Conservation (phyloP, 805 yeast species). For the Lipomyces starkeyi region DNA sequence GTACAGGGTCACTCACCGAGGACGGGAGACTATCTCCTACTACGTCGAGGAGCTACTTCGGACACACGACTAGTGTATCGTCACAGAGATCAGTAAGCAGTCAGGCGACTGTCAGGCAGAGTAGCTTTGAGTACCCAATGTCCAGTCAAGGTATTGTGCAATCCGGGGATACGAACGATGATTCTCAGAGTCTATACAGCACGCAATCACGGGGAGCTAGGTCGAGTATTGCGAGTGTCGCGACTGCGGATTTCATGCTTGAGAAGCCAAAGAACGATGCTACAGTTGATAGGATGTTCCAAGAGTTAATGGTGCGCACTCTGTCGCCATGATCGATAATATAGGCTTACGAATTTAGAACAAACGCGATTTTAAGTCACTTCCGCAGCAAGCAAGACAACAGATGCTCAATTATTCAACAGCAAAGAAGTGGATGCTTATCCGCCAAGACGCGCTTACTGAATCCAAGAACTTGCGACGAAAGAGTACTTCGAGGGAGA, state of each 20-base stretch:
- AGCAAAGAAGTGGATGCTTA: conserved; percentile 89
- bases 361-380: conserved; percentile 69
- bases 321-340: background rate
- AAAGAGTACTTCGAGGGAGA: conserved; percentile 38
- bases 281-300: conserved; percentile 75
- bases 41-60: background rate
- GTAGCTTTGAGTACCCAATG: conserved; percentile 11
- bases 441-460: conserved; percentile 81
- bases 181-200: conserved; percentile 14
- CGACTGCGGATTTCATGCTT: conserved; percentile 49
- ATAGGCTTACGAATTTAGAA: conserved; percentile 31
- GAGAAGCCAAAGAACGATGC: conserved; percentile 71
- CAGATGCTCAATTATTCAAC: conserved; percentile 77
- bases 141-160: conserved; percentile 17
- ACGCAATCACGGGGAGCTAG: conserved; percentile 8
- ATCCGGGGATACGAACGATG: conserved; percentile 21
- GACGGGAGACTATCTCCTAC: background rate
- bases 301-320: conserved; percentile 66
- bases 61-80: conserved; percentile 9
- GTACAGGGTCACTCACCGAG: conserved; percentile 3
- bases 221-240: conserved; percentile 9
- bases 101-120: conserved; percentile 12
- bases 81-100: conserved; percentile 15
- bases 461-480: conserved; percentile 66
- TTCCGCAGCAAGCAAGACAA: conserved; percentile 73